phyloP scores from a whole-genome alignment of 305 asterid genomes.

The Andrographis paniculata region DNA sequence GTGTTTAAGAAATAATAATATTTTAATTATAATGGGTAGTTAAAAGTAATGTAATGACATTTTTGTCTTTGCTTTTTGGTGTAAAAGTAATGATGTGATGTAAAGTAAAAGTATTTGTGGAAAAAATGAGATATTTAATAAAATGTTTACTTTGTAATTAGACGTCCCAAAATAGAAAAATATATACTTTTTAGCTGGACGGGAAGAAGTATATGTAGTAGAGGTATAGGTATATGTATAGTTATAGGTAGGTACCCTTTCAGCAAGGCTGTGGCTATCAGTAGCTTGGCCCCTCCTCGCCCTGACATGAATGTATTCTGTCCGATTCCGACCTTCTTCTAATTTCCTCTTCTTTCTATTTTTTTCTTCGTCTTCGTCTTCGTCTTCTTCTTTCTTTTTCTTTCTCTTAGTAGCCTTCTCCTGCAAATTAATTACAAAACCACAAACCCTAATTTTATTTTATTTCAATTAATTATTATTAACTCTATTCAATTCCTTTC shows the following conservation, averaged over 20 bases:
- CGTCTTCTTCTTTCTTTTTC: constrained; percentile 26
- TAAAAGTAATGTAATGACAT: too few species aligned
- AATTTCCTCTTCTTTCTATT: constrained; percentile 17
- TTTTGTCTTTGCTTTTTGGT: too few species aligned
- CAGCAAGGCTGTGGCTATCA: constrained; percentile 73
- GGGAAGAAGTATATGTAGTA: not conserved
- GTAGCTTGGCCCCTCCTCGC: constrained; percentile 95
- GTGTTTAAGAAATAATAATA: too few species aligned
- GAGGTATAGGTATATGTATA: not conserved
- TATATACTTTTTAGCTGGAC: not conserved
- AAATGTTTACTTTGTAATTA: too few species aligned
- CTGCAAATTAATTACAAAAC: not conserved
- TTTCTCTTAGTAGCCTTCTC: not conserved
- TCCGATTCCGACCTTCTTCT: constrained; percentile 26
- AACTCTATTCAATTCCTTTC: too few species aligned
- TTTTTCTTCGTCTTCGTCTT: constrained; percentile 11
- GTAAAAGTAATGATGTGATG: too few species aligned
- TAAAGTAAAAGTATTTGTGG: too few species aligned
- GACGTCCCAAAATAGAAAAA: too few species aligned
- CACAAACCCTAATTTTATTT: too few species aligned
- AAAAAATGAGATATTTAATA: too few species aligned
- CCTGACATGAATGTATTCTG: constrained; percentile 75
- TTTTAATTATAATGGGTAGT: too few species aligned
- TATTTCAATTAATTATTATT: too few species aligned
- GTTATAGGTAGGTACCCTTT: constrained; percentile 25